A percentile compares a stretch with the other conserved stretches of the same genome.
Evolutionary conservation across 805 yeast genomes (phyloP).

Genomic region (Blastobotrys americana): DNA sequence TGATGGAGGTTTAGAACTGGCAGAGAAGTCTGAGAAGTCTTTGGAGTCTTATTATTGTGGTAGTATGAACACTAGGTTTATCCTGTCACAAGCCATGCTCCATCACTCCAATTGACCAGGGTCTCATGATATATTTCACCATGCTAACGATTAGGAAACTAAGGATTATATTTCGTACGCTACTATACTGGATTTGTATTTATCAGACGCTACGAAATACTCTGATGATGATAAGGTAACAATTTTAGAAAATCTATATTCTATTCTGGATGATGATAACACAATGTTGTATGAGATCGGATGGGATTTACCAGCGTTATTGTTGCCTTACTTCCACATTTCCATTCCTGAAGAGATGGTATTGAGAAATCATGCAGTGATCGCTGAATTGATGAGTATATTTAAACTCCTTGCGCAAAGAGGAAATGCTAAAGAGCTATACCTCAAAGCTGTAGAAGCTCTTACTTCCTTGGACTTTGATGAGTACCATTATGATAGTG

Average conservation of each 20-base stretch:
- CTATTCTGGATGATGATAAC: constrained; percentile 39
- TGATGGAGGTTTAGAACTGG: no score
- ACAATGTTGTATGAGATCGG: constrained; percentile 62
- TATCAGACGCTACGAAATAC: constrained; percentile 43
- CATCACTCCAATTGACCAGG: no score
- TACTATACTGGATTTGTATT: constrained; percentile 60
- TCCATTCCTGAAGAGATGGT: constrained; percentile 12
- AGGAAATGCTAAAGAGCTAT: constrained; percentile 78
- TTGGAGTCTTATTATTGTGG: no score
- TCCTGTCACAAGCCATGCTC: no score
- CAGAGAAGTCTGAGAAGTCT: no score
- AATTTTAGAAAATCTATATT: constrained; percentile 42
- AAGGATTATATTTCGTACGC: constrained; percentile 63
- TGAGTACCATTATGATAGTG: constrained; percentile 19
- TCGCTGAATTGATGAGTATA: constrained; percentile 35
- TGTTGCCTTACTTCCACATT: constrained; percentile 46
- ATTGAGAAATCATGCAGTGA: constrained; percentile 7
- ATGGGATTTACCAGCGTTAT: constrained; percentile 80
- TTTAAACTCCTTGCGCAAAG: constrained; percentile 57
- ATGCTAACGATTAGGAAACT: constrained; percentile 29
- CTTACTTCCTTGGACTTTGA: constrained; percentile 30
- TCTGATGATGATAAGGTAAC: constrained; percentile 42
- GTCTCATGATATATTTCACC: constrained; percentile 12
- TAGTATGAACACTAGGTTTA: no score
- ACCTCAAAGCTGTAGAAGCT: constrained; percentile 64